Evolutionary conservation across 1,139 yeast species (phyloP), one percentile per base, ranked within the genome.

Genomic region (Pneumocystis canis): DNA sequence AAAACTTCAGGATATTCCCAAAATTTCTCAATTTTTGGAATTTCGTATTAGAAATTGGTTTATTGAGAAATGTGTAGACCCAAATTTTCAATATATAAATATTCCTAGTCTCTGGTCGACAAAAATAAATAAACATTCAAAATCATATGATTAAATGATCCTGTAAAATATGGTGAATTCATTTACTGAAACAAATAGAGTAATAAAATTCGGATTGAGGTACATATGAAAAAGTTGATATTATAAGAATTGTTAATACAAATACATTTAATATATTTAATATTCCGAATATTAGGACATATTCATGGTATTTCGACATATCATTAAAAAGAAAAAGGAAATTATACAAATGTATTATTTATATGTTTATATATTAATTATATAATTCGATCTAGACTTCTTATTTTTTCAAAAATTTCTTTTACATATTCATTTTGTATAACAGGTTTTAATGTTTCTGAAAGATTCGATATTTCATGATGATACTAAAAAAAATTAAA

Each of bases 1-100:
- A 0, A 85, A 92, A 71, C 77, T 94, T 54, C 96, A 90, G 73
- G 92, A 94, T 70, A 89, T 92, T 16, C 97, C 98, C 9, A 89
- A 92, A 71, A 84, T 94, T 54, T 84, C 96, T 7, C 84, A 89
- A 61, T 77, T 94, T 60, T 83, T 94, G 41, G 97, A 92, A 71
- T 82, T 83, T 65, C 84, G 85, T 67, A 79, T 94, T 60, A 80
- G 94, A 67, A 85, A 84, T 66, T 89, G 97, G 95, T 89, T 94
- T 72, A 83, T 85, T 37, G 97, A 89, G 69, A 78, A 96, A 66
- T 89, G 96, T 71, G 95, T 94, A 6, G 95, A 89, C 69, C 99
- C 99, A 0, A 78, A 95, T 67, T 90, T 85, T 70, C 96, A 89
- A 73, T 85, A 87, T 62, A 83, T 92, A 28, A 81, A 81, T 68